Evolutionary conservation across 495 filamentous ascomycete genomes (phyloP).

Genomic region (Umbilicaria muhlenbergii): DNA sequence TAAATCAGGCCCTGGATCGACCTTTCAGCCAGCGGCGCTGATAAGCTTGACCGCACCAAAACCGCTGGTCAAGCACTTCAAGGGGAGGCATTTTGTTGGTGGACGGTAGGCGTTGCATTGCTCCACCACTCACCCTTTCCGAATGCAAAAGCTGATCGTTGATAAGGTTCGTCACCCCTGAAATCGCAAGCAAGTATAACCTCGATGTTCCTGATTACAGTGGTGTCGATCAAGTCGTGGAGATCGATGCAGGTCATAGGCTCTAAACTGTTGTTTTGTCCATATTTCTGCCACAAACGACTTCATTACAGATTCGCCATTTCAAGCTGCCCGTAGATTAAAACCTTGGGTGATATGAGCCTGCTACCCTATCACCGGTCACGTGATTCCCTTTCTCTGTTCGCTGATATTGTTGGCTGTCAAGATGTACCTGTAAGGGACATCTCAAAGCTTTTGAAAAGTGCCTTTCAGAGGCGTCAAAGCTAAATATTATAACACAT

Average conservation of each 20-base stretch:
- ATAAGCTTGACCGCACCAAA: conserved; percentile 92
- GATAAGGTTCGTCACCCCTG: conserved; percentile 57
- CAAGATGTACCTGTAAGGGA: no score
- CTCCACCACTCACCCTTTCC: not conserved
- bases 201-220: conserved; percentile 70
- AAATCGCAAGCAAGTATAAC: conserved; percentile 76
- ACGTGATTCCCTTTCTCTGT: no score
- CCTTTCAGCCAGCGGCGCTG: conserved; percentile 60
- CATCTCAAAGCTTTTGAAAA: no score
- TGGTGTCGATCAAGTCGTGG: conserved; percentile 79
- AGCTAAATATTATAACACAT: not conserved
- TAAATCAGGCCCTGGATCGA: conserved; percentile 55
- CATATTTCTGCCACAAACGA: no score
- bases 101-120: conserved; percentile 37
- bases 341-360: no score
- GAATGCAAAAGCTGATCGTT: not conserved
- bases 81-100: conserved; percentile 77
- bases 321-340: no score
- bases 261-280: conserved; percentile 22
- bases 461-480: no score
- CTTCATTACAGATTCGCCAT: no score
- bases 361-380: no score
- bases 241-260: conserved; percentile 46
- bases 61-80: conserved; percentile 71
- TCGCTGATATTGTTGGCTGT: no score